Base-by-base conservation (phyloP, 345 rosid genomes). In the Aquilaria yunnanensis region DNA sequence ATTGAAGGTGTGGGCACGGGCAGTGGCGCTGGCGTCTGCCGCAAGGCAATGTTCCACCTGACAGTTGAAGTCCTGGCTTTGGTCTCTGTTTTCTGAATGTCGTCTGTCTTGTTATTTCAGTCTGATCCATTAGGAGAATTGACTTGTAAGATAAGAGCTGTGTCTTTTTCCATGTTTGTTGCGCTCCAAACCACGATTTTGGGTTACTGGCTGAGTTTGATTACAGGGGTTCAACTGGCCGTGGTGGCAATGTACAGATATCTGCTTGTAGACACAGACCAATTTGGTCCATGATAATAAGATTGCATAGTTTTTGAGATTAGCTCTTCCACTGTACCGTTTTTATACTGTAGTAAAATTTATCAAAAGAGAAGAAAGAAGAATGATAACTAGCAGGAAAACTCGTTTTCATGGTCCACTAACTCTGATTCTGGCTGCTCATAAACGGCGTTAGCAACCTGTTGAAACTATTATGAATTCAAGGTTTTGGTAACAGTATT, bases 1-100 rank as follows among this genome's bases (percentile, higher is more conserved):
- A 75, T 83, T 90, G 9, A 94, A 86, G 78, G 92, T 84, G 47
- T 94, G 99, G 99, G 97, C 99, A 62, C 99, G 90, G 56, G 88
- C 95, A 6, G 99, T 94, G 74, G 96, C 96, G 12, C 70, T 88
- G 12, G 85, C 85, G 3, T 86, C 96, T 6, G 48, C 93, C 14
- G 73, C 91, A 56, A 74, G 74, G 52, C 64, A 74, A n/a, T 57
- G 74, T 66, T 7, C 7, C 47, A 43, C 56, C 23, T 70, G 64
- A 55, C 48, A 54, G 5, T 60, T 58, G 47, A 50, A 37, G 41
- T 8, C 2, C 30, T n/a, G 46, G n/a, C 13, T 65, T 66, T 32
- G 34, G 16, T 48, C 30, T 55, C 2, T 33, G 48, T 32, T 65
- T 16, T 65, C 62, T 45, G 10, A 13, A 41, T 60, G 37, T 34